Conservation (phyloP, 192 early-diverging fungal genomes). For the Lunasporangiospora selenospora region DNA sequence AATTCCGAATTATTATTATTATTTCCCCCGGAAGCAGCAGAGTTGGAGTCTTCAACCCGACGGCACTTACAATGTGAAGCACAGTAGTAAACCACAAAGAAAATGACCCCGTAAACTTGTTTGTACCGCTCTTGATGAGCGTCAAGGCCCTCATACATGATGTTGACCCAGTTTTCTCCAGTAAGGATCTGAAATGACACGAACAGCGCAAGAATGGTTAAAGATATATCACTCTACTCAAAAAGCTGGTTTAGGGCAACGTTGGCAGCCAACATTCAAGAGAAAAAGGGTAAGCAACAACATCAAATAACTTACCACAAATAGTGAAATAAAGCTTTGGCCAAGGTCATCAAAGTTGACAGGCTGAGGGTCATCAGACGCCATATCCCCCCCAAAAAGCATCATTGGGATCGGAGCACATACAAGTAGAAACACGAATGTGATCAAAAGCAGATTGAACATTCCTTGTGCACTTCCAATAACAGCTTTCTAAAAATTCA, state of each 20-base stretch:
- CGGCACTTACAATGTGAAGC: conserved; percentile 63
- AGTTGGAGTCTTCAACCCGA: not conserved
- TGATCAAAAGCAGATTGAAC: conserved; percentile 58
- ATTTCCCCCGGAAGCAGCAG: not conserved
- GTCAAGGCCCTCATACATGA: conserved; percentile 57
- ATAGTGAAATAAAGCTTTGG: conserved; percentile 58
- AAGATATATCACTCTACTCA: not conserved
- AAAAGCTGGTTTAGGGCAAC: not conserved
- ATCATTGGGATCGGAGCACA: conserved; percentile 41
- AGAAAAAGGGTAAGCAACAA: not conserved
- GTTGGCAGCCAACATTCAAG: too few species aligned
- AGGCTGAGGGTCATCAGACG: conserved; percentile 19
- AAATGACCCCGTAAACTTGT: conserved; percentile 50
- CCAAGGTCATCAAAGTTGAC: conserved; percentile 55
- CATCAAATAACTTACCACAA: conserved; percentile 49
- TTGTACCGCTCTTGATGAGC: conserved; percentile 29
- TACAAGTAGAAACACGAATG: conserved; percentile 45
- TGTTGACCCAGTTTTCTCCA: conserved; percentile 64
- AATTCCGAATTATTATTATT: too few species aligned
- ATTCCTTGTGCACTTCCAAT: conserved; percentile 64
- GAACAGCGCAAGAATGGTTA: not conserved
- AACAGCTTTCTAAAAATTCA: conserved; percentile 47
- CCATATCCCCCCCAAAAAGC: conserved; percentile 40
- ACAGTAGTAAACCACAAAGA: conserved; percentile 57
- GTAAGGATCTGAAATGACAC: conserved; percentile 53